Evolutionary conservation across 768 basidiomycete genomes (phyloP).

Genomic region (Sistotremastrum suecicum): DNA sequence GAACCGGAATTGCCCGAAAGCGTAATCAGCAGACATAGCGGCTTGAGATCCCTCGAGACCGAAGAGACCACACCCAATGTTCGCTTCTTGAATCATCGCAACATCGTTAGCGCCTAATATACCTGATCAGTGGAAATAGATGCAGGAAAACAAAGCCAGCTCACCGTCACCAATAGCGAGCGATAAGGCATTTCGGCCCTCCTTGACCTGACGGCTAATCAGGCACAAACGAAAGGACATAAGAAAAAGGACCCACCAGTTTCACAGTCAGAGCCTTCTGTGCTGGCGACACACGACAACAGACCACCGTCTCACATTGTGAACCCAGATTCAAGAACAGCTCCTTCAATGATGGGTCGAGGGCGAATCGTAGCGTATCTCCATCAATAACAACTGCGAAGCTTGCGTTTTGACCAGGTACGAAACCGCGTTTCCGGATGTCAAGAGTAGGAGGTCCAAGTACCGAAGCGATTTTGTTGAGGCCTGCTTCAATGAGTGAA

Average conservation of each 20-base stretch:
- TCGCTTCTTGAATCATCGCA: constrained; percentile 99
- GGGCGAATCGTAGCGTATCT: constrained; percentile 74
- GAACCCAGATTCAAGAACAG: constrained; percentile 87
- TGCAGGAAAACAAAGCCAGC: background rate
- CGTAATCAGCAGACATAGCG: constrained; percentile 98
- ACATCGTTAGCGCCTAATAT: constrained; percentile 68
- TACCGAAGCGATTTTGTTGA: constrained; percentile 88
- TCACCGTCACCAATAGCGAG: constrained; percentile 88
- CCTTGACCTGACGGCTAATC: constrained; percentile 58
- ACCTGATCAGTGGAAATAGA: constrained; percentile 9
- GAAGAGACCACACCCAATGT: constrained; percentile 87
- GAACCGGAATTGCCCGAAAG: constrained; percentile 94
- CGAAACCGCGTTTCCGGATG: constrained; percentile 48
- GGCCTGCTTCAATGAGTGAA: constrained; percentile 76
- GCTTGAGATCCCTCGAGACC: constrained; percentile 96
- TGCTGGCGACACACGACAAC: constrained; percentile 93
- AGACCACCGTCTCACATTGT: constrained; percentile 96
- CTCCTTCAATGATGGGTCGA: constrained; percentile 62
- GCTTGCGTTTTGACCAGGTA: constrained; percentile 44
- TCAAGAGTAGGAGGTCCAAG: constrained; percentile 61
- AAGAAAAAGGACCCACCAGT: constrained; percentile 36
- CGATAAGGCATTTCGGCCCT: constrained; percentile 92
- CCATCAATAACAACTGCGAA: constrained; percentile 97
- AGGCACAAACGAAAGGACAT: constrained; percentile 4
- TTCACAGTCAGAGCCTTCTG: constrained; percentile 98